phyloP scores from a whole-genome alignment of 495 filamentous ascomycete genomes.

The Penicillium canariense region DNA sequence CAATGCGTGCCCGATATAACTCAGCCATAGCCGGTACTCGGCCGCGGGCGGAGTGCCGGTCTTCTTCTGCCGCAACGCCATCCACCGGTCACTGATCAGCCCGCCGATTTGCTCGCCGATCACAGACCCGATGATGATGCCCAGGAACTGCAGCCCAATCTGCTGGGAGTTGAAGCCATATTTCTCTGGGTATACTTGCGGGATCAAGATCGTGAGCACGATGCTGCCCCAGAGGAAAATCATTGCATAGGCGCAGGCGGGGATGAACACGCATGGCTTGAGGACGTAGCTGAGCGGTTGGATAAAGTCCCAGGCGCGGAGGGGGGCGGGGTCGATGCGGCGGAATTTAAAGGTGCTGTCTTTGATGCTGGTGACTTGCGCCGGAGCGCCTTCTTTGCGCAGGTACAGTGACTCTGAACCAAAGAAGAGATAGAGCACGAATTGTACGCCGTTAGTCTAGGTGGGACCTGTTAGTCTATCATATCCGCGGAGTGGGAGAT shows the following conservation, averaged over 20 bases:
- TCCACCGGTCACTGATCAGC: slow-evolving; percentile 50
- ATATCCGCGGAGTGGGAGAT: not conserved
- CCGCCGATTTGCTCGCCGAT: slow-evolving; percentile 58
- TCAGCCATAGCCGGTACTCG: slow-evolving; percentile 54
- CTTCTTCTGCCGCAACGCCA: slow-evolving; percentile 33
- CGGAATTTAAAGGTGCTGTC: slow-evolving; percentile 41
- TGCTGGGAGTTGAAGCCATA: slow-evolving; percentile 54
- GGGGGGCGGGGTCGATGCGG: slow-evolving; percentile 48
- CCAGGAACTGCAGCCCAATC: slow-evolving; percentile 53
- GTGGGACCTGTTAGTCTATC: not conserved
- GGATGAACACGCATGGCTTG: slow-evolving; percentile 44
- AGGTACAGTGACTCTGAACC: slow-evolving; percentile 56
- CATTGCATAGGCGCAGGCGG: slow-evolving; percentile 51
- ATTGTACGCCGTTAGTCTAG: slow-evolving; percentile 53
- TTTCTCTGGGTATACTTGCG: slow-evolving; percentile 48
- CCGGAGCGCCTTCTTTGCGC: slow-evolving; percentile 10
- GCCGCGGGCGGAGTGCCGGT: slow-evolving; percentile 28
- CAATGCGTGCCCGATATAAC: slow-evolving; percentile 47
- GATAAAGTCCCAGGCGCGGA: slow-evolving; percentile 46
- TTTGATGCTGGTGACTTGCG: slow-evolving; percentile 10
- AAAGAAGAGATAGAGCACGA: slow-evolving; percentile 52
- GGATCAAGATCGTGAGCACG: slow-evolving; percentile 51
- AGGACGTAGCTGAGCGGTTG: slow-evolving; percentile 40
- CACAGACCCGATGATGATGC: slow-evolving; percentile 53
- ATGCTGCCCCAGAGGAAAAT: slow-evolving; percentile 52